Evolutionary conservation across 2,329 filamentous ascomycete genomes (phyloP).

Genomic region (Alternaria triticimaculans): DNA sequence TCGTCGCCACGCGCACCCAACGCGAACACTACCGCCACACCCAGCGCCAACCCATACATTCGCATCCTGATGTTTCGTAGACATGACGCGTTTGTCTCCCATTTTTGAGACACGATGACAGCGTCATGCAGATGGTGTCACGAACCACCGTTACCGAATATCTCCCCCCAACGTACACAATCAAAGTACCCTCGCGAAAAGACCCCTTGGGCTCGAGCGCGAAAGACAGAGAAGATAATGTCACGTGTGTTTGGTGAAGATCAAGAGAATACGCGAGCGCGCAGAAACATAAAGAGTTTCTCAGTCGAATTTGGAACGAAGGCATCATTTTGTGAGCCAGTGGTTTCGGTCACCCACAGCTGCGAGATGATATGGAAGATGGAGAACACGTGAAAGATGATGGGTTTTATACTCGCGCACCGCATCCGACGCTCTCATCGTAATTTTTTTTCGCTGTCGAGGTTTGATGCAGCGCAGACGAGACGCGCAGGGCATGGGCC

Average conservation of each 20-base stretch:
- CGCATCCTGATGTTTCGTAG: accelerated
- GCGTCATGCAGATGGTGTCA: background rate
- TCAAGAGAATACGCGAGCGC: background rate
- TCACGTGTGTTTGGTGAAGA: background rate
- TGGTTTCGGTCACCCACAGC: background rate
- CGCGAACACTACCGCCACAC: background rate
- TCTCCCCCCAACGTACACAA: no score
- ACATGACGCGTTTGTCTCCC: background rate
- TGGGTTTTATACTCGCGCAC: background rate
- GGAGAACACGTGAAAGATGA: background rate
- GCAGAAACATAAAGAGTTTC: background rate
- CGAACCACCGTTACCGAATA: no score
- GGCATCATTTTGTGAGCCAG: background rate
- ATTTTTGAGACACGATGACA: background rate
- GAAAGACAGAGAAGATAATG: no score
- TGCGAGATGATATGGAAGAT: background rate
- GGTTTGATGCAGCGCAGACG: background rate
- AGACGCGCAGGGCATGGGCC: background rate
- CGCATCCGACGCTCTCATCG: background rate
- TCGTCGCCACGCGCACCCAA: background rate
- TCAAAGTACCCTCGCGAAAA: no score
- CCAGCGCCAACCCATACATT: background rate
- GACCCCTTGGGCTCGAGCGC: no score
- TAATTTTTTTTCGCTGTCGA: background rate
- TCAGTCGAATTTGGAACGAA: background rate